Evolutionary conservation across 345 rosid species (phyloP).

Genomic region (Theobroma cacao): DNA sequence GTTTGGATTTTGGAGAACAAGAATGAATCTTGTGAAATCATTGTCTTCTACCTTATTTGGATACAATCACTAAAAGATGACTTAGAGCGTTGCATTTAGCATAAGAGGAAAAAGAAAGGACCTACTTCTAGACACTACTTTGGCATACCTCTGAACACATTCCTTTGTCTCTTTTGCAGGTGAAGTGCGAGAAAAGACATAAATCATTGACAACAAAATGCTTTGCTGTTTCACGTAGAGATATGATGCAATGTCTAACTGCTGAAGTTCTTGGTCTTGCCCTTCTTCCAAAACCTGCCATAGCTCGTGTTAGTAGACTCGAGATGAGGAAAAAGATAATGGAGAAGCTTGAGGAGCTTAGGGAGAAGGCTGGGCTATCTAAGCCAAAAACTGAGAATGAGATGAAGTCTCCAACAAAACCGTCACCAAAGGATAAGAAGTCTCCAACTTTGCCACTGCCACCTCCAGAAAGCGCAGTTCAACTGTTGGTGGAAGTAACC

Average conservation of each 20-base stretch:
- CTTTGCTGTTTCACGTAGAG: conserved; percentile 33
- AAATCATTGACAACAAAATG: not conserved
- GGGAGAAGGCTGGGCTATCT: conserved; percentile 27
- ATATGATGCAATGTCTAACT: conserved; percentile 31
- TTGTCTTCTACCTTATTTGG: not conserved
- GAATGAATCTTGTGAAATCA: not conserved
- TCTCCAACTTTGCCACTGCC: conserved; percentile 14
- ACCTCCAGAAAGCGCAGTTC: conserved; percentile 19
- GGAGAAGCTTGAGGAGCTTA: conserved; percentile 45
- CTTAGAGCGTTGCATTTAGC: not conserved
- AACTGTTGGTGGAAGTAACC: conserved; percentile 33
- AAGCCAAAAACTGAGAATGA: conserved; percentile 23
- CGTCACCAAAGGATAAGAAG: conserved; percentile 11
- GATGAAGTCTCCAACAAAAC: not conserved
- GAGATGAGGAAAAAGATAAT: conserved; percentile 36
- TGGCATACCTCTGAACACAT: not conserved
- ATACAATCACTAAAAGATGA: not conserved
- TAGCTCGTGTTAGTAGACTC: conserved; percentile 46
- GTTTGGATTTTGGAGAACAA: not conserved
- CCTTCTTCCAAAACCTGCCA: conserved; percentile 34
- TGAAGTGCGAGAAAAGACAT: conserved; percentile 17
- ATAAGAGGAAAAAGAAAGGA: not conserved
- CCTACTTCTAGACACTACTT: not conserved
- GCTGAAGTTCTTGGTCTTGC: conserved; percentile 20
- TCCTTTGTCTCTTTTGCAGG: conserved; percentile 16